Percentiles rank a stretch among this genome's conserved stretches.
Evolutionary conservation across 106 monocot species (phyloP).

Genomic region (Dendrobium chrysotoxum): DNA sequence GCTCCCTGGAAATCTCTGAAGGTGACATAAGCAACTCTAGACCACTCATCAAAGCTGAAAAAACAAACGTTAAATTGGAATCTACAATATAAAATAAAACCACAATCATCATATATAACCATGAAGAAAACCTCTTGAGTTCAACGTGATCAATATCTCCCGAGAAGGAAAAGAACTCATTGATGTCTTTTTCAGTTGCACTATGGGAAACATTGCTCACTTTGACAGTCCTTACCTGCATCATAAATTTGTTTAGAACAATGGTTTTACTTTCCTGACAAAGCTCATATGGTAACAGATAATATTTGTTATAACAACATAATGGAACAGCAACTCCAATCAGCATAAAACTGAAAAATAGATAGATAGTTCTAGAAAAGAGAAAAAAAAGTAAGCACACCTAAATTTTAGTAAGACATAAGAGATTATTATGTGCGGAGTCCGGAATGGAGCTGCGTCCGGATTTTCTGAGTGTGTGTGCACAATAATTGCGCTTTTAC

Average conservation of each 20-base stretch:
- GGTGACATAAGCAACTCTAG: constrained; percentile 31
- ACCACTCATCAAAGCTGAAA: constrained; percentile 38
- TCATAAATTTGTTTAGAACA: not conserved
- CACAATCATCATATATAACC: not conserved
- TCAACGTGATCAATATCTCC: constrained; percentile 8
- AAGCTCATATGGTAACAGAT: not conserved
- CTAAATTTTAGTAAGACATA: too few relatives aligned
- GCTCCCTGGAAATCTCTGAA: constrained; percentile 43
- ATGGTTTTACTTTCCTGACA: not conserved
- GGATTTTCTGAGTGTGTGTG: too few relatives aligned
- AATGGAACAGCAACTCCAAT: too few relatives aligned
- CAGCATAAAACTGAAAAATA: too few relatives aligned
- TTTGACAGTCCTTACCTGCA: constrained; percentile 4
- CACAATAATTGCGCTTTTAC: too few relatives aligned
- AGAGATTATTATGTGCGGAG: too few relatives aligned
- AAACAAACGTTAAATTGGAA: not conserved
- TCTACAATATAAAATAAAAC: not conserved
- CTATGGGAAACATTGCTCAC: constrained; percentile 7
- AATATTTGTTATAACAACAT: not conserved
- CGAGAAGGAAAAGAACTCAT: constrained; percentile 4
- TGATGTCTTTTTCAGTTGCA: constrained; percentile 1
- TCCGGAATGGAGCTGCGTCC: too few relatives aligned
- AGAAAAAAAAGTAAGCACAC: too few relatives aligned
- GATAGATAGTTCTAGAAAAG: too few relatives aligned
- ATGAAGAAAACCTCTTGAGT: not conserved